A percentile compares a stretch with the other conserved stretches of the same genome.
These are phyloP conservation scores for Aspergillus pseudoterreus DNA, from an alignment of 2,329 filamentous ascomycete species.

Conservation along the genomic window DNA sequence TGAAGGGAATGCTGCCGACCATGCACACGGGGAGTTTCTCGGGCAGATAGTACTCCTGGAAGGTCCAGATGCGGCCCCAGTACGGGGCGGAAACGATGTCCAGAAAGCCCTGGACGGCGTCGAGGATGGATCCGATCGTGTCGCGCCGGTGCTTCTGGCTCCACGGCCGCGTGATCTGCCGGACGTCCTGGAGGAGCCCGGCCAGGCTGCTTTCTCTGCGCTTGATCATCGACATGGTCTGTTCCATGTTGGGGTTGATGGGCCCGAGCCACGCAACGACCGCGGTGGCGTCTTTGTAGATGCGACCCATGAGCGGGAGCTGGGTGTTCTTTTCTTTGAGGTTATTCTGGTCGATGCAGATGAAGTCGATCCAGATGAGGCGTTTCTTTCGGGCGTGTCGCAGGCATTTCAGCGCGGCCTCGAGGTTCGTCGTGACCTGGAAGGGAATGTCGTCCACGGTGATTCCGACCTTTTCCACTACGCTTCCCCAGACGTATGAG, in stretches of 20 bases:
- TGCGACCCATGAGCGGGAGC: conserved; percentile 6
- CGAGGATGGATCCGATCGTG: background rate
- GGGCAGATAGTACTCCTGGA: conserved; percentile 8
- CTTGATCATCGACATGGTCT: conserved; percentile 1
- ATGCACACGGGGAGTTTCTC: conserved; percentile 3
- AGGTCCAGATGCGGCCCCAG: conserved; percentile 9
- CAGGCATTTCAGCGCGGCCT: background rate
- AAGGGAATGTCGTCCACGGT: background rate
- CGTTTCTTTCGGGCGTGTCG: background rate
- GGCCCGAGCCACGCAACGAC: background rate
- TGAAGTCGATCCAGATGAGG: conserved; percentile 2
- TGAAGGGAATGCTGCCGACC: background rate
- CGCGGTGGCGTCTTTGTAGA: conserved; percentile 1
- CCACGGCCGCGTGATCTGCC: background rate
- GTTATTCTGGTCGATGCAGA: conserved; percentile 7
- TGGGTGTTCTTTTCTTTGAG: conserved; percentile 4
- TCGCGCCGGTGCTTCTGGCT: background rate
- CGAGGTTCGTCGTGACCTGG: background rate
- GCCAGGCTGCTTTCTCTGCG: background rate
- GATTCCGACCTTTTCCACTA: background rate
- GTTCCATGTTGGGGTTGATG: background rate
- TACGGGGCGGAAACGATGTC: conserved; percentile 2
- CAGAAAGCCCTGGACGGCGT: background rate
- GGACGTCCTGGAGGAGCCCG: background rate
- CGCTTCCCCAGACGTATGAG: conserved; percentile 7